Evolutionary conservation across 1,284 basidiomycete species (phyloP).

Genomic region (Gymnopus androsaceus): DNA sequence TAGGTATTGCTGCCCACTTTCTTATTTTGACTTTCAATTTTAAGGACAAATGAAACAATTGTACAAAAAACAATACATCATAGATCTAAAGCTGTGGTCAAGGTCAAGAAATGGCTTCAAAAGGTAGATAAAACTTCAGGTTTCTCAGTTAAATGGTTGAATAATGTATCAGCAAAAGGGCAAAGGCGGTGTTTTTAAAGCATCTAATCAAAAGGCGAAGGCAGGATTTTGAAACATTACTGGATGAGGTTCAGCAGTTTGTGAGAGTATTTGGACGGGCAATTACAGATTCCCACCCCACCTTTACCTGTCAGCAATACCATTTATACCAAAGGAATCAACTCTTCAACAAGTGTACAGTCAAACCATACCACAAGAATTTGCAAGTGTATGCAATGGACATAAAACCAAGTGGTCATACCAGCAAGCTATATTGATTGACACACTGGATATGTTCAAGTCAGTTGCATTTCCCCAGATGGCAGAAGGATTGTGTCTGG

Average conservation of each 20-base stretch:
- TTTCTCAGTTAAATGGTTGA: too few species aligned
- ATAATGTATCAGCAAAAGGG: too few species aligned
- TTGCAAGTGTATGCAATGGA: not conserved
- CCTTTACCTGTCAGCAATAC: not conserved
- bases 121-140: too few species aligned
- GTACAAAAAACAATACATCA: not conserved
- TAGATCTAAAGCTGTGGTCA: not conserved
- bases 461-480: not conserved
- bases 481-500: slow-evolving; percentile 7
- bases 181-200: too few species aligned
- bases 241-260: not conserved
- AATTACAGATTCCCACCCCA: not conserved
- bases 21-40: not conserved
- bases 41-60: not conserved
- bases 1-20: too few species aligned
- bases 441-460: not conserved
- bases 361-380: not conserved
- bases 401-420: not conserved
- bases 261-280: not conserved
- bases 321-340: not conserved
- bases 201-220: not conserved
- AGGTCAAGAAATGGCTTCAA: not conserved
- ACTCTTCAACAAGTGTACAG: not conserved
- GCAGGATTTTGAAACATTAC: not conserved
- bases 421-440: not conserved